phyloP scores from a whole-genome alignment of 2,329 filamentous ascomycete species.

The Tolypocladium ovalisporum region DNA sequence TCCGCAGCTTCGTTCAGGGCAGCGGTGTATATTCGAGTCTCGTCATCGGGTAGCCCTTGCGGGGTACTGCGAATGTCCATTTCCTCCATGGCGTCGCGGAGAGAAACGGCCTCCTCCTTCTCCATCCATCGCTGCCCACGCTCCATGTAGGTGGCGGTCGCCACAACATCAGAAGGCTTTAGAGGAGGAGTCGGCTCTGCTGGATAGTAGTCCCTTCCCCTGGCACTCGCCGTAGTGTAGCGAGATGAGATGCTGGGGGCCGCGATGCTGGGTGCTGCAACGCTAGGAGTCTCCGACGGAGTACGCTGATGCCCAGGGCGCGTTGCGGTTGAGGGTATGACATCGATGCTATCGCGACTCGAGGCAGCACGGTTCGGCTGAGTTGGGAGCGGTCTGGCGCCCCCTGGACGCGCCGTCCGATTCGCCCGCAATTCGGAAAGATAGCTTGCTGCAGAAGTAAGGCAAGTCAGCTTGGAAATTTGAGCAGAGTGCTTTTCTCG shows the following conservation, averaged over 20 bases:
- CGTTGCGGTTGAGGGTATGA: slow-evolving; percentile 14
- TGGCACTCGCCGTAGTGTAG: slow-evolving; percentile 33
- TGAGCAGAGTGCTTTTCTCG: background rate
- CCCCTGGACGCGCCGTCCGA: slow-evolving; percentile 56
- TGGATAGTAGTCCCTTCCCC: slow-evolving; percentile 42
- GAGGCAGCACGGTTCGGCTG: slow-evolving; percentile 15
- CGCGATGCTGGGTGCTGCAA: slow-evolving; percentile 28
- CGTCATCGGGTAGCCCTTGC: slow-evolving; percentile 29
- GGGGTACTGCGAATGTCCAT: slow-evolving; percentile 45
- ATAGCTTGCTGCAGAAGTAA: slow-evolving; percentile 46
- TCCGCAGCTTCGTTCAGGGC: slow-evolving; percentile 70
- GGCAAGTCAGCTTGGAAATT: background rate
- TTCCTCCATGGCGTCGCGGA: slow-evolving; percentile 63
- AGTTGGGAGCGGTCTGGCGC: slow-evolving; percentile 53
- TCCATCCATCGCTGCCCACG: slow-evolving; percentile 69
- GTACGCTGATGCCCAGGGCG: slow-evolving; percentile 13
- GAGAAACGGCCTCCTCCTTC: slow-evolving; percentile 61
- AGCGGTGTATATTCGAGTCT: slow-evolving; percentile 56
- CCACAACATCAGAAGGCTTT: slow-evolving; percentile 50
- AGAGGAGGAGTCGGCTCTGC: slow-evolving; percentile 30
- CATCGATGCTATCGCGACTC: slow-evolving; percentile 14
- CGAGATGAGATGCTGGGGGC: slow-evolving; percentile 37
- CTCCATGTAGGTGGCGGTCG: slow-evolving; percentile 61
- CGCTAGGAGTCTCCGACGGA: slow-evolving; percentile 25
- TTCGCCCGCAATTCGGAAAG: slow-evolving; percentile 60